Conservation (phyloP, 164 flowering plant species). For the Euptelea pleiosperma region DNA sequence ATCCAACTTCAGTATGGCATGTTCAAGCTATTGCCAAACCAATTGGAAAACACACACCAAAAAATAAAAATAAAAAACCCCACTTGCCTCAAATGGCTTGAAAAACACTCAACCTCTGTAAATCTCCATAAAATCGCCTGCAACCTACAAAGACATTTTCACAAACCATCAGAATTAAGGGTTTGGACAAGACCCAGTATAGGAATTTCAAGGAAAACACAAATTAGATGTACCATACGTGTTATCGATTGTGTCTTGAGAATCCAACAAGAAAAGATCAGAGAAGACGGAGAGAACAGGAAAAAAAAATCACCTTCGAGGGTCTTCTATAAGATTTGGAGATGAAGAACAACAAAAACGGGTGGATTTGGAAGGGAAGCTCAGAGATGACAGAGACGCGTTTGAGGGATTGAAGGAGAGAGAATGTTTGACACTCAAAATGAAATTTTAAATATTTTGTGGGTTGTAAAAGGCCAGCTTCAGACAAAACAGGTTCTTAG, state of each 20-base stretch:
- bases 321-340: background rate
- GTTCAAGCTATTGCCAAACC: no score
- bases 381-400: background rate
- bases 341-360: background rate
- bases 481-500: no score
- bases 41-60: background rate
- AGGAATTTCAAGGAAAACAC: background rate
- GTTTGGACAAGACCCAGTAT: background rate
- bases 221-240: background rate
- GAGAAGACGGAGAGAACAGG: background rate
- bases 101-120: conserved; percentile 2
- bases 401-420: no score
- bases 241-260: no score
- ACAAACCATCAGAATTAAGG: background rate
- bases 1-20: no score
- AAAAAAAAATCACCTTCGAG: background rate
- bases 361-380: background rate
- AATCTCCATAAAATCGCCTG: background rate
- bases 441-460: no score
- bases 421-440: no score
- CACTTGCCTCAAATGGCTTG: conserved; percentile 2
- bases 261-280: background rate
- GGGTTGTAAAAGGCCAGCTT: no score
- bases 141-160: background rate
- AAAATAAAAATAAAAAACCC: background rate